Evolutionary conservation across 257 asterid species (phyloP), one percentile per base, ranked within the genome.

Genomic region (Perilla frutescens): DNA sequence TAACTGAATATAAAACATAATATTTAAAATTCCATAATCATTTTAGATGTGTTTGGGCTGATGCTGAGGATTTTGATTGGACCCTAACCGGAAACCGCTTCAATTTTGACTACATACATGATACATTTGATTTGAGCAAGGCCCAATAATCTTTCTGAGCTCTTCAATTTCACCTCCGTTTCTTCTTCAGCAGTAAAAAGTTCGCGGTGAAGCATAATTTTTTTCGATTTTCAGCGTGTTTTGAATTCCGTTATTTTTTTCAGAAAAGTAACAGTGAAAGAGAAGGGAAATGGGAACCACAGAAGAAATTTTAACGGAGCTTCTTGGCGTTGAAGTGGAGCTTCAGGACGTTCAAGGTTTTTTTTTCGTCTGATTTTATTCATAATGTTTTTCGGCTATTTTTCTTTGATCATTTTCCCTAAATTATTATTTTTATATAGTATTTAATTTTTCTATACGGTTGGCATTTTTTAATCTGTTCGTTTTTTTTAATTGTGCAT

Each of bases 311-410:
- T 70, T 90, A 40, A 81, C 88, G 82, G 97, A 94, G 83, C 97
- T 94, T 62, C 86, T 87, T 61, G 89, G 84, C 72, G 90, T 94
- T 36, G 97, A 94, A 76, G 83, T 82, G 77, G 97, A 94, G 83
- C 91, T 91, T 63, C 87, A 82, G 68, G 97, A 90, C 62, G 92
- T 94, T 72, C 96, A 91, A 83, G 97, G 99, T 86, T 48, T 60
- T 43, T 57, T 34, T 26, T 34, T 5, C 15, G 32, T 70, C 61
- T 61, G n/a, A 43, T 36, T 64, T 32, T 66, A 11, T 2, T 29
- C 20, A 0, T 6, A n/a, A 10, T n/a, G 10, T 15, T 62, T 36
- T 50, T 8, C 0, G 10, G 29, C 10, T 37, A 9, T 62, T 79
- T 34, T 72, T 62, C 59, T 15, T 41, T 49, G 60, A 29, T 51